A percentile compares a stretch with the other conserved stretches of the same genome.
These are phyloP conservation scores for Cutaneotrichosporon spelunceum DNA, from an alignment of 1,284 basidiomycete species.

Conservation along the genomic window DNA sequence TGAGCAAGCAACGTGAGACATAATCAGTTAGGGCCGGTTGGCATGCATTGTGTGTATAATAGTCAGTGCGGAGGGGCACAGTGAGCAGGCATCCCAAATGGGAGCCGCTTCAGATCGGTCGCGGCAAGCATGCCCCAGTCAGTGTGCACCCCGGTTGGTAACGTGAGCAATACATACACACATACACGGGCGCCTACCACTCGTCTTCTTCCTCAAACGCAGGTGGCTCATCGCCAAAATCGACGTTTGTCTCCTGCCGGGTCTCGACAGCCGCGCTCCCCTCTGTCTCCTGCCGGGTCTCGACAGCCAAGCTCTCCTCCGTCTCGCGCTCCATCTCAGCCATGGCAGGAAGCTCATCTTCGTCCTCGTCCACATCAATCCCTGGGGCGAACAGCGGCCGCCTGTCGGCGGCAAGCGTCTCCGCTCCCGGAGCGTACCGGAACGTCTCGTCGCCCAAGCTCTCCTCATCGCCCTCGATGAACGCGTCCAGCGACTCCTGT, in stretches of 20 bases:
- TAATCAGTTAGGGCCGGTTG: not conserved
- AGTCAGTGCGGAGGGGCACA: too few species aligned
- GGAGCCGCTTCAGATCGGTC: too few species aligned
- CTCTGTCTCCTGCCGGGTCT: not conserved
- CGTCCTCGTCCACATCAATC: constrained; percentile 16
- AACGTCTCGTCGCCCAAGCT: not conserved
- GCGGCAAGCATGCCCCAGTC: too few species aligned
- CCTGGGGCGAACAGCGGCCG: constrained; percentile 43
- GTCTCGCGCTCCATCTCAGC: constrained; percentile 57
- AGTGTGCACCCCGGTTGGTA: not conserved
- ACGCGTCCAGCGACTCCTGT: not conserved
- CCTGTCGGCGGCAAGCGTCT: not conserved
- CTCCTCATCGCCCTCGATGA: constrained; percentile 11
- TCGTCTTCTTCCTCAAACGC: constrained; percentile 32
- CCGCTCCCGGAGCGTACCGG: constrained; percentile 5
- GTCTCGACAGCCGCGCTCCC: too few species aligned
- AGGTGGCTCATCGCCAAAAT: constrained; percentile 14
- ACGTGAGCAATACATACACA: constrained; percentile 1
- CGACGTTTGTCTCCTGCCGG: not conserved
- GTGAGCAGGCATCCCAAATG: too few species aligned
- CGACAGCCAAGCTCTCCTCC: constrained; percentile 19
- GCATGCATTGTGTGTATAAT: not conserved
- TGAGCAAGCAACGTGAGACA: too few species aligned
- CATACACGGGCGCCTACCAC: constrained; percentile 17
- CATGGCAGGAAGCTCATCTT: constrained; percentile 62